Conservation (phyloP, 345 rosid species). For the Syzygium oleosum region DNA sequence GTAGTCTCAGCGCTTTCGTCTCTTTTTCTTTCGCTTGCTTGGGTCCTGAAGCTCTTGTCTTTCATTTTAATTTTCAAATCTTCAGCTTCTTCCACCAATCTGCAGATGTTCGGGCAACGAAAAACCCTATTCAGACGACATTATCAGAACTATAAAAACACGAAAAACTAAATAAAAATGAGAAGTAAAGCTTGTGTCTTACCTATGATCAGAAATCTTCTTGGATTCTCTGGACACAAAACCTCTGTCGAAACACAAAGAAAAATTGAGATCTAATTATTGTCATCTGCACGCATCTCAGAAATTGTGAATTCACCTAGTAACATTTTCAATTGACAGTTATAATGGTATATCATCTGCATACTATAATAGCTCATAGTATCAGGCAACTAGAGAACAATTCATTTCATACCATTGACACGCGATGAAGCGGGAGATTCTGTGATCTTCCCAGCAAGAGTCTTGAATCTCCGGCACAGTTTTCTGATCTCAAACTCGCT, state of each 20-base stretch:
- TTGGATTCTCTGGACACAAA: conserved; percentile 21
- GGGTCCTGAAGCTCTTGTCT: not conserved
- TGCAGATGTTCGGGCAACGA: not conserved
- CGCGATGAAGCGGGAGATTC: not conserved
- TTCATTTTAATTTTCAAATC: not conserved
- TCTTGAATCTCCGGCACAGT: conserved; percentile 7
- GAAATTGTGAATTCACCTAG: not conserved
- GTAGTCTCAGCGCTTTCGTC: not conserved
- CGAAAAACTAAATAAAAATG: not conserved
- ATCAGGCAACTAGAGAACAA: not conserved
- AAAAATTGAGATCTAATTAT: not conserved
- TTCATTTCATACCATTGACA: not conserved
- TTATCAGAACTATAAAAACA: not conserved
- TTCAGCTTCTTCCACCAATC: conserved; percentile 6
- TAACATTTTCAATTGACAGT: not conserved
- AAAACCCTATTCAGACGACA: not conserved
- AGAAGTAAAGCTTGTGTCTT: not conserved
- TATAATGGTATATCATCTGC: not conserved
- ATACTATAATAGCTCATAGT: not conserved
- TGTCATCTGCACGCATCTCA: not conserved
- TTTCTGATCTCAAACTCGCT: conserved; percentile 20
- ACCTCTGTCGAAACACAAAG: conserved; percentile 7
- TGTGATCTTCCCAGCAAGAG: conserved; percentile 20
- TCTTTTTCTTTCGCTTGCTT: not conserved
- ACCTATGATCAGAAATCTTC: conserved; percentile 17